Evolutionary conservation across 805 yeast genomes (phyloP), one percentile per base, ranked within the genome.

Genomic region (Saccharomycopsis javanensis): DNA sequence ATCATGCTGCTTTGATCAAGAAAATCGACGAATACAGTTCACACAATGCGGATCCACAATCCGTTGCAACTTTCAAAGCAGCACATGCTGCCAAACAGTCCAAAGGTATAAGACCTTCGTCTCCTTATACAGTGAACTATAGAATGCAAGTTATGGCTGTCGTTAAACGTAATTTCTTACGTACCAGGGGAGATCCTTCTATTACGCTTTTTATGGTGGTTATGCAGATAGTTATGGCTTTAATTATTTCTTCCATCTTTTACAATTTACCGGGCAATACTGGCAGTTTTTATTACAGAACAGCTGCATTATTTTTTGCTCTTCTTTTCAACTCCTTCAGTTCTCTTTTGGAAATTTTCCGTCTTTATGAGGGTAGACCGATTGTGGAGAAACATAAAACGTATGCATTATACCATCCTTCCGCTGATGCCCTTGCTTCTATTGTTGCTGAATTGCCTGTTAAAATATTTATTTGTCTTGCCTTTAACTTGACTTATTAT

Each of bases 371-470:
- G 58, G 74, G 76, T 33, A 75, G 86, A 64, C 76, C 80, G 18
- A 75, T 82, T 59, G 78, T 80, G 38, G 82, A 79, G 62, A 82
- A 82, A 64, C 87, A 82, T 61, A 76, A 77, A 61, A 74, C 75
- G 28, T 81, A 76, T 62, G 81, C 83, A 1, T 66, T 82, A 42
- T 82, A 82, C 62, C 82, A 77, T 60, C 85, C 86, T 11, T 71
- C 81, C 55, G 83, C 88, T 4, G 84, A 83, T 64, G 85, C 88
- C 0, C 63, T 83, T 48, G 83, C 86, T 0, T 78, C 83, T 2
- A 74, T 83, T 57, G 60, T 82, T n/a, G 74, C 85, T 7, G 85
- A 83, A 63, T 61, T 81, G 35, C 86, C 86, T 4, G 66, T 74
- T 52, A 80, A 80, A 64, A 46, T 79, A 18, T 38, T 71, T 11